Percentiles rank a stretch among this genome's conserved stretches.
Evolutionary conservation across 140 eudicot genomes (phyloP).

Genomic region (Erigeron philadelphicus): DNA sequence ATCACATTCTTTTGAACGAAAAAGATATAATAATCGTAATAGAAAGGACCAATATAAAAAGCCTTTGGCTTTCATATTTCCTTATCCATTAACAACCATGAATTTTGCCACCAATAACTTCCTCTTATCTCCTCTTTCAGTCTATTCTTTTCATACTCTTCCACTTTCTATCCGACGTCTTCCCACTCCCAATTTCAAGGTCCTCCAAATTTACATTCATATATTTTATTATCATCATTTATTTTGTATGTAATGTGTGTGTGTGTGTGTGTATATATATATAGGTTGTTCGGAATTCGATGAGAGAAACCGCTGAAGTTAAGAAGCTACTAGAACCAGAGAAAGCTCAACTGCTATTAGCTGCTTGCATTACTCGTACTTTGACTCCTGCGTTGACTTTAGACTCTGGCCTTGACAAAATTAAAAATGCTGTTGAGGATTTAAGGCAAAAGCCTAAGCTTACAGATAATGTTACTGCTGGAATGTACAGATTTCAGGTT

Average conservation of each 20-base stretch:
- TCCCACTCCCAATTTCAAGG: background rate
- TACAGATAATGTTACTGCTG: conserved; percentile 30
- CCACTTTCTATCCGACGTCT: too few relatives aligned
- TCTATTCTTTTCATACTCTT: too few relatives aligned
- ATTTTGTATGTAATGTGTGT: background rate
- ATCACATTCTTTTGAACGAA: too few relatives aligned
- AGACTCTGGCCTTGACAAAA: conserved; percentile 52
- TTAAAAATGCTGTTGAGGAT: conserved; percentile 51
- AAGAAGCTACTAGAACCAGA: conserved; percentile 36
- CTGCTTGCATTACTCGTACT: conserved; percentile 67
- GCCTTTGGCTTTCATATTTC: too few relatives aligned
- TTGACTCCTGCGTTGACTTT: conserved; percentile 77
- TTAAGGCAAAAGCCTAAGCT: conserved; percentile 47
- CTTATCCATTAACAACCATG: too few relatives aligned
- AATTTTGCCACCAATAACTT: too few relatives aligned
- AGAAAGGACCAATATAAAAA: too few relatives aligned
- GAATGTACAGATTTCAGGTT: conserved; percentile 87
- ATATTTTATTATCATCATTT: background rate
- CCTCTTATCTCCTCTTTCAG: too few relatives aligned
- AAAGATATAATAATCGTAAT: too few relatives aligned
- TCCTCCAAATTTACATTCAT: background rate
- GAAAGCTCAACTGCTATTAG: conserved; percentile 55
- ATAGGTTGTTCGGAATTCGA: conserved; percentile 40
- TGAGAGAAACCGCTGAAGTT: conserved; percentile 22
- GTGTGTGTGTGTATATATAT: background rate